Conservation (phyloP, 2,329 filamentous ascomycete genomes). For the Cucurbitaria berberidis region DNA sequence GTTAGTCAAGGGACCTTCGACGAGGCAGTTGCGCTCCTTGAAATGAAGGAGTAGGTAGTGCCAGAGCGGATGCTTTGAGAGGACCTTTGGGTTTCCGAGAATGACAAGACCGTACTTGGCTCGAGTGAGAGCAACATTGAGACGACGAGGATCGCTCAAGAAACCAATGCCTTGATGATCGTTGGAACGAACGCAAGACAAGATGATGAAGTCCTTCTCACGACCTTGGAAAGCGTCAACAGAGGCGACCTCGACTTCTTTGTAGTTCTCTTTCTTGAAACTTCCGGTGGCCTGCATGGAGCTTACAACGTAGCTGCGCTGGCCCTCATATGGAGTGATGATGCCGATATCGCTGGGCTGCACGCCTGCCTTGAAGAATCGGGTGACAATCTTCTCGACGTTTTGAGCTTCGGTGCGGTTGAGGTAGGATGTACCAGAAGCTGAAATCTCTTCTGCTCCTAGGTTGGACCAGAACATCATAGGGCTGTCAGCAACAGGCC, state of each 20-base stretch:
- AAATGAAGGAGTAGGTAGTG: constrained; percentile 94
- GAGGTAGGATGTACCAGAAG: constrained; percentile 95
- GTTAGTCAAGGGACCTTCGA: constrained; percentile 93
- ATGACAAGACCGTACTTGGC: constrained; percentile 97
- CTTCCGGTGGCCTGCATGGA: constrained; percentile 99
- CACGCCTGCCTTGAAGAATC: constrained; percentile 99
- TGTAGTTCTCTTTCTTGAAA: constrained; percentile 98
- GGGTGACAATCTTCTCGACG: constrained; percentile 97
- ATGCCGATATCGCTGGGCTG: constrained; percentile 92
- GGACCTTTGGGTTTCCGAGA: constrained; percentile 94
- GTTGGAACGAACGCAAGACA: constrained; percentile 97
- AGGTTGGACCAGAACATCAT: constrained; percentile 99
- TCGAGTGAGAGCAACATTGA: constrained; percentile 95
- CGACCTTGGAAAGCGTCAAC: constrained; percentile 98
- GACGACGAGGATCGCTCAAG: constrained; percentile 93
- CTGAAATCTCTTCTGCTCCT: constrained; percentile 96
- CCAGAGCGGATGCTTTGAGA: constrained; percentile 98
- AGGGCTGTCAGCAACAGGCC: constrained; percentile 89
- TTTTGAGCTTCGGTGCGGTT: constrained; percentile 97
- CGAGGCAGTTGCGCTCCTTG: constrained; percentile 94
- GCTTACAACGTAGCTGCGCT: constrained; percentile 96
- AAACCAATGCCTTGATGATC: constrained; percentile 99
- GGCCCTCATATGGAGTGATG: constrained; percentile 97
- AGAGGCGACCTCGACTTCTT: constrained; percentile 97
- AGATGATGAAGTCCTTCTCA: constrained; percentile 98